Base-by-base conservation (phyloP, 192 early-diverging fungal genomes). In the Coemansia sp. region DNA sequence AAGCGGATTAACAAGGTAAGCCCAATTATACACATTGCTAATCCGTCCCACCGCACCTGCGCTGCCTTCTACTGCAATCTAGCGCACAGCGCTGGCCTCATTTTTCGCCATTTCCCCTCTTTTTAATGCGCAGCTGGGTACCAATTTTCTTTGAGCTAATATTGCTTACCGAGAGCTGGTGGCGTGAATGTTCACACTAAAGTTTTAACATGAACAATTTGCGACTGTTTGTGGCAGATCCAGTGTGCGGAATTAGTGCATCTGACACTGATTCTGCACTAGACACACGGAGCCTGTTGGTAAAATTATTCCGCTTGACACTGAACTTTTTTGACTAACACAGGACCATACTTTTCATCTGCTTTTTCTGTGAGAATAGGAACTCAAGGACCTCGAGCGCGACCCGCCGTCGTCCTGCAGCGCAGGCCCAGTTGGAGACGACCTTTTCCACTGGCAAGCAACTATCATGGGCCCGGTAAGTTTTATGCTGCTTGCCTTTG, bases 1-100 rank as follows among this genome's bases (percentile, higher is more conserved):
- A 97, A 97, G 86, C 91, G 96, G 80, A 98, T 98, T 88, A 95
- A 93, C 87, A 97, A 97, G 91, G 95, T 93, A 87, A 65, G 82
- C 55, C 4, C 12, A 28, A 4, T 28, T 4, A 21, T 9, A 38
- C 36, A 26, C 47, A 2, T 34, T 54, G 28, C 19, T 40, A 25
- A 34, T 51, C 2, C 26, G 47, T 40, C n/a, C 48, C 19, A 20
- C 20, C 46, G 23, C 22, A 38, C 22, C 12, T 12, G 11, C 10
- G 11, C 51, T 63, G 46, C n/a, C 46, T 20, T 17, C 17, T 48
- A 48, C 46, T 48, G 46, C 46, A 48, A 48, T 48, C 17, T 48
- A 8, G 17, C 46, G 19, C 46, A 48, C 4, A 20, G 40, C 15
- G 40, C 40, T 42, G 40, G 2, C 15, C 40, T 15, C 40, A 42